These are phyloP conservation scores for Aegilops bicornis DNA, from an alignment of 176 grass and related monocot genomes.

Conservation along the genomic window DNA sequence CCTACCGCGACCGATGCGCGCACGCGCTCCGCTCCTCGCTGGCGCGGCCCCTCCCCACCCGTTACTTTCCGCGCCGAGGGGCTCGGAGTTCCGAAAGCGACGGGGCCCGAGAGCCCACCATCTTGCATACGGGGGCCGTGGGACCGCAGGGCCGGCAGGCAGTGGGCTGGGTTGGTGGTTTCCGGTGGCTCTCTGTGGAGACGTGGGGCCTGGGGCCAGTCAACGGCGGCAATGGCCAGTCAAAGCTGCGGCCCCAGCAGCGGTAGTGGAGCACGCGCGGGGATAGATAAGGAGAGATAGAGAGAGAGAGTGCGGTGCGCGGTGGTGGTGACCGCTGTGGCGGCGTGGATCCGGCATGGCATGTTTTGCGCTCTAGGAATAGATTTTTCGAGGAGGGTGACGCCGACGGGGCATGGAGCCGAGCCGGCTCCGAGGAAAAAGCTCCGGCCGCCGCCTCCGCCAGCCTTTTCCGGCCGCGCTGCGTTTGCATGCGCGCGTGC, in stretches of 20 bases:
- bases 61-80: conserved; percentile 28
- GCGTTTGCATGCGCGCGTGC: too few species aligned
- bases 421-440: too few species aligned
- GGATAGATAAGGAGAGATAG: too few species aligned
- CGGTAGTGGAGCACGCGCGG: neutral
- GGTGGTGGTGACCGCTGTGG: too few species aligned
- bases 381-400: too few species aligned
- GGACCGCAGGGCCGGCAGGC: neutral
- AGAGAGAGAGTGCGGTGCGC: neutral
- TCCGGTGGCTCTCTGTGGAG: neutral
- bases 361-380: too few species aligned
- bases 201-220: neutral
- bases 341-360: neutral
- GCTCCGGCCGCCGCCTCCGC: too few species aligned
- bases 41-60: neutral
- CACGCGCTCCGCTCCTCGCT: neutral
- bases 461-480: too few species aligned
- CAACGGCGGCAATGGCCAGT: conserved; percentile 6
- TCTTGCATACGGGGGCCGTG: neutral
- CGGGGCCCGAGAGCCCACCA: neutral
- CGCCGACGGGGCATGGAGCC: too few species aligned
- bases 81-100: conserved; percentile 26
- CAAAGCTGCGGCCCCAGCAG: neutral
- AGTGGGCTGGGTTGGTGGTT: neutral
- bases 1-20: neutral